A percentile compares a stretch with the other conserved stretches of the same genome.
Conservation (phyloP, 768 basidiomycete genomes). For the Leccinum sublutescens region DNA sequence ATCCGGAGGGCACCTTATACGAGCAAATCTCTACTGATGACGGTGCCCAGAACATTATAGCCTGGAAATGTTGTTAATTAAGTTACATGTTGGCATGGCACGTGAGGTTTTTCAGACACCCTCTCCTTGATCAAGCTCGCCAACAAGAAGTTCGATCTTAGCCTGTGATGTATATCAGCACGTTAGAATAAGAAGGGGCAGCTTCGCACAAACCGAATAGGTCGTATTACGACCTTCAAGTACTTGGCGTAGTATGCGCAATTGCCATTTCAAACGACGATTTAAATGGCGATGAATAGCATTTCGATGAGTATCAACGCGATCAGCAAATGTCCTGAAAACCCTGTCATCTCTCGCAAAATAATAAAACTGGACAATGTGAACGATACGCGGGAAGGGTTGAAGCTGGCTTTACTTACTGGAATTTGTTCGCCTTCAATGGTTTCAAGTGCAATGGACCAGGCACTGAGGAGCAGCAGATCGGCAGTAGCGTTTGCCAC, state of each 20-base stretch:
- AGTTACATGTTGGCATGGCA: neutral
- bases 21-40: conserved; percentile 42
- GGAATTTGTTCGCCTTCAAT: conserved; percentile 69
- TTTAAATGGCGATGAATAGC: conserved; percentile 49
- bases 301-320: conserved; percentile 36
- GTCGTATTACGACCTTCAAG: conserved; percentile 66
- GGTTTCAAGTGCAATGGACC: conserved; percentile 62
- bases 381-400: neutral
- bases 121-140: conserved; percentile 64
- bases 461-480: conserved; percentile 76
- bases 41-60: neutral
- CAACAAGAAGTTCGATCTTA: conserved; percentile 61
- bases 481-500: conserved; percentile 90
- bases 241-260: conserved; percentile 58
- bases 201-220: conserved; percentile 52
- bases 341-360: conserved; percentile 93
- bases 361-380: conserved; percentile 58
- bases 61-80: neutral
- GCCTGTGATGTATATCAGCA: conserved; percentile 36
- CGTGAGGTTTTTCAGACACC: conserved; percentile 37
- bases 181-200: neutral
- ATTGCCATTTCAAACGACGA: conserved; percentile 67
- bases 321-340: conserved; percentile 63
- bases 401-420: conserved; percentile 39
- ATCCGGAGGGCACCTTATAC: conserved; percentile 76